Evolutionary conservation across 1,284 basidiomycete species (phyloP).

Genomic region (Sporisorium sorghi): DNA sequence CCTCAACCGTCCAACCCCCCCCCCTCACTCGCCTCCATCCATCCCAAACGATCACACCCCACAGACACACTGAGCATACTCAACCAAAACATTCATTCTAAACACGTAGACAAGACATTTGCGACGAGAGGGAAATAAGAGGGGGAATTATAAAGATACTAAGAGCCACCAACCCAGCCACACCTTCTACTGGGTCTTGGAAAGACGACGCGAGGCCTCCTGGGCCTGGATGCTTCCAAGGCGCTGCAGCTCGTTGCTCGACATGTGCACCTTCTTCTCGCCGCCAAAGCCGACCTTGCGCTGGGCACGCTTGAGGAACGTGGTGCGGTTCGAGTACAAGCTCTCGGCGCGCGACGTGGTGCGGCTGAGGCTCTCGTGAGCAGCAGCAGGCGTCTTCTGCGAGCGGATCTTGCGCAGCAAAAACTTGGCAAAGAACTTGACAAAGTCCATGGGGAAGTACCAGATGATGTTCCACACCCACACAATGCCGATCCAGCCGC

Average conservation of each 20-base stretch:
- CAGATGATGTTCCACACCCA: conserved; percentile 84
- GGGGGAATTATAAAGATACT: conserved; percentile 1
- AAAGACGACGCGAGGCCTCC: conserved; percentile 79
- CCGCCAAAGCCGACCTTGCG: conserved; percentile 86
- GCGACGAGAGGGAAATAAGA: no score
- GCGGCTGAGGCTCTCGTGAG: conserved; percentile 80
- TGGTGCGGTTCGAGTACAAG: conserved; percentile 90
- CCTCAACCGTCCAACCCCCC: no score
- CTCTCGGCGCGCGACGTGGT: conserved; percentile 91
- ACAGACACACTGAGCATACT: no score
- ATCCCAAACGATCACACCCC: no score
- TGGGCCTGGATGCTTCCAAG: conserved; percentile 86
- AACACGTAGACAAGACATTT: no score
- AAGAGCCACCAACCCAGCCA: no score
- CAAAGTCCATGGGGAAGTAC: conserved; percentile 92
- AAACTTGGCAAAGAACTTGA: conserved; percentile 92
- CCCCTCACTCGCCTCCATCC: no score
- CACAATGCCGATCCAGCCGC: conserved; percentile 93
- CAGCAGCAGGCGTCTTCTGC: conserved; percentile 71
- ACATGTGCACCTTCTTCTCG: conserved; percentile 77
- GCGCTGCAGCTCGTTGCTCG: conserved; percentile 79
- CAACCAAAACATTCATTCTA: no score
- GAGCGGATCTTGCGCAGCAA: conserved; percentile 70
- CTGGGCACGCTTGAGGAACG: conserved; percentile 85
- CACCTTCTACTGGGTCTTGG: conserved; percentile 74